phyloP scores from a whole-genome alignment of 2,329 filamentous ascomycete genomes.

The Ophiocordyceps camponoti-floridani region DNA sequence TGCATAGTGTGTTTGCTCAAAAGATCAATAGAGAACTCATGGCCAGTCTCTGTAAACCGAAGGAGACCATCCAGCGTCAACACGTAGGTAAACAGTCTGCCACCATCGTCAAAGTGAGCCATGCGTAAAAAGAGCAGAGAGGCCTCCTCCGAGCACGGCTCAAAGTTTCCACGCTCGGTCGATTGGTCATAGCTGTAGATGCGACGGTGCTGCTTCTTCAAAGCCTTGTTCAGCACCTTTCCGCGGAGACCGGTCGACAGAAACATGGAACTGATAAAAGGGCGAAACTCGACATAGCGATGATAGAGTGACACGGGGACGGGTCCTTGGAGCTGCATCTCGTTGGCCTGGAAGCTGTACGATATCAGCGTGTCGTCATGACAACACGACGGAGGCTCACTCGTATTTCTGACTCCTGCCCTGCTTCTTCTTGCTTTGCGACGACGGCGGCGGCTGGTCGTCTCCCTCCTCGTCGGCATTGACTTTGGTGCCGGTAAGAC shows the following conservation, averaged over 20 bases:
- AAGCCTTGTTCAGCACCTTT: slow-evolving; percentile 60
- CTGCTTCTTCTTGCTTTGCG: neutral
- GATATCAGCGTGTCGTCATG: neutral
- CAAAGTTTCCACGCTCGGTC: slow-evolving; percentile 55
- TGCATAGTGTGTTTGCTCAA: slow-evolving; percentile 96
- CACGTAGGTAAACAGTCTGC: slow-evolving; percentile 80
- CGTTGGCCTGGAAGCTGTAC: slow-evolving; percentile 76
- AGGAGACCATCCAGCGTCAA: slow-evolving; percentile 73
- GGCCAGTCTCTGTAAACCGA: slow-evolving; percentile 88
- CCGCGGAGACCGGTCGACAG: slow-evolving; percentile 60
- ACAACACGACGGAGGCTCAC: slow-evolving; percentile 19
- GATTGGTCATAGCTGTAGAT: slow-evolving; percentile 75
- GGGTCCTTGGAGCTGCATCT: slow-evolving; percentile 74
- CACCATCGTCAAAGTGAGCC: slow-evolving; percentile 70
- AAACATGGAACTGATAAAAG: slow-evolving; percentile 83
- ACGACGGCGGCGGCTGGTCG: slow-evolving; percentile 1
- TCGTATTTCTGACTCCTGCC: slow-evolving; percentile 53
- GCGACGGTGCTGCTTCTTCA: slow-evolving; percentile 78
- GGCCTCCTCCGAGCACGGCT: slow-evolving; percentile 49
- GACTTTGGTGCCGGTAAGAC: slow-evolving; percentile 56
- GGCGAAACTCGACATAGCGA: slow-evolving; percentile 82
- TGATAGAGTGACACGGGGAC: slow-evolving; percentile 71
- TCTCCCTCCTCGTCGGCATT: slow-evolving; percentile 38
- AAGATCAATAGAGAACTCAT: slow-evolving; percentile 87
- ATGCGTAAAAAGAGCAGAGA: slow-evolving; percentile 70